phyloP scores from a whole-genome alignment of 2,329 filamentous ascomycete species.

The Fusarium sp. region DNA sequence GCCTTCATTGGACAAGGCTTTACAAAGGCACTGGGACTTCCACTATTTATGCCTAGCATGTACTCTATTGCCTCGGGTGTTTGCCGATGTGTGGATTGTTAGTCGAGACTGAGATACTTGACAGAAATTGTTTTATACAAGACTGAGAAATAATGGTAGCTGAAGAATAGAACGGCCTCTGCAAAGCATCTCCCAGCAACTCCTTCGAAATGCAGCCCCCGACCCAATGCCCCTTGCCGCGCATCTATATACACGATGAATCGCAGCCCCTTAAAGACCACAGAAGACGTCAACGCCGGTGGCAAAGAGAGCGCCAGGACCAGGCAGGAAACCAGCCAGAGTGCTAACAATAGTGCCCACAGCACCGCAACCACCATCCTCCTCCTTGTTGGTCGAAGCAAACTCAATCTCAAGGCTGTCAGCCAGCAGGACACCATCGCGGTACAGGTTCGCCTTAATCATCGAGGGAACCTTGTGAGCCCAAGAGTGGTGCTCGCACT shows the following conservation, averaged over 20 bases:
- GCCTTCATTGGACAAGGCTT: no score
- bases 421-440: neutral
- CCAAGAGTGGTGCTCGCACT: neutral
- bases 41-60: no score
- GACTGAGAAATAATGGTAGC: neutral
- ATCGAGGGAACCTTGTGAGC: neutral
- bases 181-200: neutral
- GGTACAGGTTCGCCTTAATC: neutral
- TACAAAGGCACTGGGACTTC: no score
- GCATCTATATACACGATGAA: neutral
- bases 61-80: no score
- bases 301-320: neutral
- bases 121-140: neutral
- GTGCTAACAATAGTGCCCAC: neutral
- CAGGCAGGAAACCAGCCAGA: neutral
- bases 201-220: neutral
- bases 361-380: neutral
- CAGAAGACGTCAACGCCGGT: neutral
- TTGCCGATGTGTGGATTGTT: neutral
- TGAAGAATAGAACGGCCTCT: neutral
- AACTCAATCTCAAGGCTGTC: neutral
- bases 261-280: neutral
- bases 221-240: neutral
- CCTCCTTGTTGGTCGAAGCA: neutral
- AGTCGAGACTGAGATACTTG: neutral